Evolutionary conservation across 1,284 basidiomycete species (phyloP).

Genomic region (Coniferiporia sulphurascens): DNA sequence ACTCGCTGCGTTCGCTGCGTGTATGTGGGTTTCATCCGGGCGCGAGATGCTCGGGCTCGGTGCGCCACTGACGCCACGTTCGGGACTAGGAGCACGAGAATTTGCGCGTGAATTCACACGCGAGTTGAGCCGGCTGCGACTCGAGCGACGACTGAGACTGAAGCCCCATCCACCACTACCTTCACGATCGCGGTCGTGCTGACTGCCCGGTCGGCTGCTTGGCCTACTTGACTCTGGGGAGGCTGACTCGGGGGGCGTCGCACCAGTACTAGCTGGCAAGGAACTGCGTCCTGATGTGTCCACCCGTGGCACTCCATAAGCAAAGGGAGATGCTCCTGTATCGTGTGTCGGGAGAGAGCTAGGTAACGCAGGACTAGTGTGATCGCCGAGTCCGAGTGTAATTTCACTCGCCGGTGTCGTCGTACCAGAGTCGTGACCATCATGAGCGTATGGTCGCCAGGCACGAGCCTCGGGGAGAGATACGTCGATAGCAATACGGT

Average conservation of each 20-base stretch:
- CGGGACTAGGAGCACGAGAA: constrained; percentile 35
- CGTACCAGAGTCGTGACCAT: constrained; percentile 35
- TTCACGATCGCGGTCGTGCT: constrained; percentile 19
- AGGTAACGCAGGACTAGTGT: constrained; percentile 38
- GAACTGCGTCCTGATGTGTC: constrained; percentile 6
- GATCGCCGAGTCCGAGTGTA: constrained; percentile 27
- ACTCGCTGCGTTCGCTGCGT: constrained; percentile 43
- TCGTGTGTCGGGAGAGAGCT: constrained; percentile 41
- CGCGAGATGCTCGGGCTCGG: constrained; percentile 21
- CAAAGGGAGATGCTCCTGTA: background rate
- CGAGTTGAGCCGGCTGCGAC: constrained; percentile 33
- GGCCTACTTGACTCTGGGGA: constrained; percentile 26
- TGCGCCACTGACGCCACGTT: constrained; percentile 36
- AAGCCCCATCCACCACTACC: constrained; percentile 30
- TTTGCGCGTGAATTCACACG: constrained; percentile 24
- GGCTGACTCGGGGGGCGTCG: constrained; percentile 5
- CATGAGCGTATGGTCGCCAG: constrained; percentile 25
- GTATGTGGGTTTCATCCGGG: constrained; percentile 45
- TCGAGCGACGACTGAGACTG: constrained; percentile 36
- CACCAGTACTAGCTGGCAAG: background rate
- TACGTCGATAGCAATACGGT: constrained; percentile 76
- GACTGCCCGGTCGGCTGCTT: constrained; percentile 30
- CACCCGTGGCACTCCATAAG: background rate
- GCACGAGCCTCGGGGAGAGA: constrained; percentile 65
- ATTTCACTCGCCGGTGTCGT: constrained; percentile 32